A percentile compares a stretch with the other conserved stretches of the same genome.
phyloP scores from a whole-genome alignment of 2,329 filamentous ascomycete genomes.

The Phyllachora maydis region DNA sequence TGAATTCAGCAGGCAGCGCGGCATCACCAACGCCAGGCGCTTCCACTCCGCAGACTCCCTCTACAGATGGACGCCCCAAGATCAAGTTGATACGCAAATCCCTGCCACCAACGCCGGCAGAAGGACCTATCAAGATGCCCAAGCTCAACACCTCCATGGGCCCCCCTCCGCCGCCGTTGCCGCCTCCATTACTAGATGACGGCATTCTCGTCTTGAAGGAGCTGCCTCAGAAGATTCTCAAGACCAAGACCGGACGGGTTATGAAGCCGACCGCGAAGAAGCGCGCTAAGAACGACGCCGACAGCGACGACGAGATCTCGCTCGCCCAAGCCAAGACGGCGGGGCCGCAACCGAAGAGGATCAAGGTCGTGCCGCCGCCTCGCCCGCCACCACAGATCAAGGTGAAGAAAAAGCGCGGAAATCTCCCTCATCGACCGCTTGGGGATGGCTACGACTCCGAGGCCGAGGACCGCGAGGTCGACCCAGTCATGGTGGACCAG shows the following conservation, averaged over 20 bases:
- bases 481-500: constrained; percentile 77
- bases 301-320: constrained; percentile 21
- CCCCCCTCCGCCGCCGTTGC: constrained; percentile 3
- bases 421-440: constrained; percentile 43
- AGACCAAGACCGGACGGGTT: constrained; percentile 38
- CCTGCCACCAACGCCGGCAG: constrained; percentile 7
- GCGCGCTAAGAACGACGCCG: constrained; percentile 31
- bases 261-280: constrained; percentile 43
- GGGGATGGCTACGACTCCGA: constrained; percentile 95
- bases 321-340: constrained; percentile 10
- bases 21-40: too few relatives aligned
- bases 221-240: constrained; percentile 9
- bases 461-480: constrained; percentile 70
- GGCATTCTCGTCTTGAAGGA: too few relatives aligned
- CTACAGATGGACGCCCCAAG: constrained; percentile 5
- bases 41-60: constrained; percentile 6
- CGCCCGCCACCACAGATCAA: constrained; percentile 10
- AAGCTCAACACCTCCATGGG: constrained; percentile 3
- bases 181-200: constrained; percentile 1
- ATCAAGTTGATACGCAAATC: constrained; percentile 8
- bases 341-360: constrained; percentile 22
- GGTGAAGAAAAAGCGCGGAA: constrained; percentile 31
- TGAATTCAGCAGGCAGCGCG: too few relatives aligned
- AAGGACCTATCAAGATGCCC: too few relatives aligned
- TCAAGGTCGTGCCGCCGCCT: constrained; percentile 22